Evolutionary conservation across 108 stramenopile species (phyloP), one percentile per base, ranked within the genome.

Genomic region (Pseudonitzschia multiseries): DNA sequence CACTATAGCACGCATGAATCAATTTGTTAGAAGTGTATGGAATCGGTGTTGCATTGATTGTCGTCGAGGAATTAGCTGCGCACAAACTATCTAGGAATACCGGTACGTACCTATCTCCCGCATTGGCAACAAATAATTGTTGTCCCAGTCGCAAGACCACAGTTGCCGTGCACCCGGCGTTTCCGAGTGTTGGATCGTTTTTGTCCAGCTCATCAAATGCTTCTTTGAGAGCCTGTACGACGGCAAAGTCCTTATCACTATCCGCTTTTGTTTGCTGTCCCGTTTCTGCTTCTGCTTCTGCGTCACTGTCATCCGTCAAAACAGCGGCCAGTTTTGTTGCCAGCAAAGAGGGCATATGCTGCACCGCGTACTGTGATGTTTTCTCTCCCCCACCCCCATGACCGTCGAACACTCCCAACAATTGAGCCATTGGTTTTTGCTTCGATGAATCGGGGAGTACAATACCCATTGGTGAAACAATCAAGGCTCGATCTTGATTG

Each of bases 361-460:
- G 77, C 13, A 81, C 82, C 9, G 87, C 80, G 73, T 88, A 87
- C 75, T 89, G 80, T 1, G 86, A 87, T 2, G 91, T 89, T n/a
- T 60, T 65, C 71, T 95, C 91, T 48, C 94, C 94, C 24, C 54
- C 64, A 32, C 63, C 60, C 13, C 87, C 94, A 71, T 95, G 94
- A 4, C 94, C 94, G 81, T 95, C 94, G 80, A 92, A 95, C 27
- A 88, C 86, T 14, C 90, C 91, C 50, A 95, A 46, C 41, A 94
- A 72, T 72, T 83, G 76, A 67, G 68, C 44, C 8, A 33, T 10
- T 40, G 21, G 56, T 50, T 31, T 68, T 70, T 59, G 18, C 51
- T 54, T 56, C 52, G 53, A 33, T 24, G 27, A 41, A 18, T 65
- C 41, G 59, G 28, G 22, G 26, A 28, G n/a, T 20, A 71, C n/a